Base-by-base conservation (phyloP, 2,329 filamentous ascomycete species). In the Cercospora janseana region DNA sequence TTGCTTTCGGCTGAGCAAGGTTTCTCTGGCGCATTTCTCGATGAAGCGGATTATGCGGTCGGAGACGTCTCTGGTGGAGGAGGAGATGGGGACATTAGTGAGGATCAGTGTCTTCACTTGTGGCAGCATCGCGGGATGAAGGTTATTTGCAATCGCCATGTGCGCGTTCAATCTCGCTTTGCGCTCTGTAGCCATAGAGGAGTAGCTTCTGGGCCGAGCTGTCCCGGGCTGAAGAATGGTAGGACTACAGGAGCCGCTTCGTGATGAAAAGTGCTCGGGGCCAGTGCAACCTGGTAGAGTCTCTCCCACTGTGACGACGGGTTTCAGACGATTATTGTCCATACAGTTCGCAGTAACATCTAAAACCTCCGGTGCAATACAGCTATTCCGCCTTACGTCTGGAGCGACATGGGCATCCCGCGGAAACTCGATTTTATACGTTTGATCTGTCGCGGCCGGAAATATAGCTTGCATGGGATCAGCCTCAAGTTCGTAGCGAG, bases 121-220 rank as follows among this genome's bases (percentile, higher is more conserved):
- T 8, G 79, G 75, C 3, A 82, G 65, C 67, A 78, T 75, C 8
- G 73, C 77, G 10, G 80, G 79, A 60, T 82, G 79, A 6, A 82
- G 65, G 18, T 57, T 65, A 45, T 57, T 54, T 15, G 35, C 56
- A 10, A 52, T 49, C 7, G 49, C 37, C 3, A 55, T 55, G 24
- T 65, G 63, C 9, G 59, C 53, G 21, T 51, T 56, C 9, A 66
- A 54, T 15, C 64, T 57, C 20, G 60, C 58, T 29, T 57, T 60
- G n/a, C 66, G 57, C 23, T 66, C 62, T 2, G 55, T 52, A 6
- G 46, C 56, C 18, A 67, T 54, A 1, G 63, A 63, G 9, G 64
- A 67, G 20, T 65, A 67, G 24, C 54, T 63, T 8, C 61, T 54
- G 23, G 60, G 59, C 20, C 64, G 46, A 12, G 43, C 10, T 9